Conservation (phyloP, 139 green algal species). For the Ulvella scutata region DNA sequence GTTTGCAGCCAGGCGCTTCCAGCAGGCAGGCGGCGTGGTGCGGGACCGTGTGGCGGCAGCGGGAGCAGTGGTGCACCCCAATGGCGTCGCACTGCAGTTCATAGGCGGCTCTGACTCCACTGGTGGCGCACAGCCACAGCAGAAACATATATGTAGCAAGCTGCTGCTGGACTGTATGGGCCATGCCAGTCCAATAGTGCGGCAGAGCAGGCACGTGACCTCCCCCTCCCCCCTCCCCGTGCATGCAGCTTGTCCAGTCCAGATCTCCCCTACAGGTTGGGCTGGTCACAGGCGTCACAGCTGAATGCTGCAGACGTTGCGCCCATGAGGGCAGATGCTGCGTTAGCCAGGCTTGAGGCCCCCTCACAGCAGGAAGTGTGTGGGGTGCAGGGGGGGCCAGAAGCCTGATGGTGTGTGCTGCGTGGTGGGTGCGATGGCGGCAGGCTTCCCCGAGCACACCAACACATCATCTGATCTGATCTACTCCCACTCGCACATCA, state of each 20-base stretch:
- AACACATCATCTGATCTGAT: conserved; percentile 86
- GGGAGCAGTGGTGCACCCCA: conserved; percentile 33
- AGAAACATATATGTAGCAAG: conserved; percentile 16
- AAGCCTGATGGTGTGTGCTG: conserved; percentile 90
- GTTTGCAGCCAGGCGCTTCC: conserved; percentile 24
- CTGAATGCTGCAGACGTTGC: no score
- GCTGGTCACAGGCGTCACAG: no score
- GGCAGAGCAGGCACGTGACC: conserved; percentile 44
- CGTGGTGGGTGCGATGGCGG: conserved; percentile 73
- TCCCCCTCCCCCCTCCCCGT: neutral
- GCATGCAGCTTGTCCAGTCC: no score
- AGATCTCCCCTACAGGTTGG: no score
- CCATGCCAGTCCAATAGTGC: conserved; percentile 70
- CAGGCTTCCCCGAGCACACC: conserved; percentile 42
- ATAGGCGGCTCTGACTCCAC: neutral
- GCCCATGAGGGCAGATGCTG: no score
- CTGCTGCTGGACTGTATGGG: conserved; percentile 94
- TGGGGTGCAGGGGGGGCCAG: conserved; percentile 34
- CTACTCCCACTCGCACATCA: conserved; percentile 30
- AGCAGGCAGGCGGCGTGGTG: conserved; percentile 48
- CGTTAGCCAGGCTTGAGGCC: no score
- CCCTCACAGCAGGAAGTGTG: no score
- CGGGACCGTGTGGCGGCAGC: conserved; percentile 37
- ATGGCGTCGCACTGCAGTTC: conserved; percentile 37
- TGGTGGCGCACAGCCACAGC: neutral